These are phyloP conservation scores for Priceomyces castillae DNA, from an alignment of 805 yeast genomes.

Conservation along the genomic window DNA sequence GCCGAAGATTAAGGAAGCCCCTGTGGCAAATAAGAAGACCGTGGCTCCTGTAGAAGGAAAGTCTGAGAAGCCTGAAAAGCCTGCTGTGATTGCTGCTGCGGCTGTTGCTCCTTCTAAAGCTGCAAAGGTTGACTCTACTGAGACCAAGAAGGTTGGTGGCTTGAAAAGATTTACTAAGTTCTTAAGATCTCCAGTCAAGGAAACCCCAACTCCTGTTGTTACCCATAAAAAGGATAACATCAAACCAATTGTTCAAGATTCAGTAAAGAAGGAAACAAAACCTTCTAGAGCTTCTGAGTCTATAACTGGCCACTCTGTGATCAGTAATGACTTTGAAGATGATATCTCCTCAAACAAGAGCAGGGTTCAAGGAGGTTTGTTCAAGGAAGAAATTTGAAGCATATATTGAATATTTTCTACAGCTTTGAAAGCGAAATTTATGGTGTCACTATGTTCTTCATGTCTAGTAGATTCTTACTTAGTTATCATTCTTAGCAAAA, in stretches of 20 bases:
- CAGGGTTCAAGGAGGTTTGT: constrained; percentile 34
- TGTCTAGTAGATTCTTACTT: neutral
- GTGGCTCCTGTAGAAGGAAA: constrained; percentile 7
- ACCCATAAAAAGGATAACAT: neutral
- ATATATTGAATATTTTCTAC: neutral
- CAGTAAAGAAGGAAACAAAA: constrained; percentile 2
- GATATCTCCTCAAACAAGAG: constrained; percentile 28
- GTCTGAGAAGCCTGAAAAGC: neutral
- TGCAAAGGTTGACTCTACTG: constrained; percentile 7
- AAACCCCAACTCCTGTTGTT: constrained; percentile 1
- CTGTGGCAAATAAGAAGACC: constrained; percentile 10
- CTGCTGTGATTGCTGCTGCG: constrained; percentile 8
- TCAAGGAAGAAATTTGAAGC: constrained; percentile 40
- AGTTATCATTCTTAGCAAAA: constrained; percentile 3
- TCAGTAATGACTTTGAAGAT: constrained; percentile 21
- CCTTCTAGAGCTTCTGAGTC: neutral
- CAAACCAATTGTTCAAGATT: constrained; percentile 3
- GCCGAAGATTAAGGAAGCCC: constrained; percentile 14
- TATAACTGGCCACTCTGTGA: constrained; percentile 1
- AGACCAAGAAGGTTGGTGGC: constrained; percentile 13
- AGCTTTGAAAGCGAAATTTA: neutral
- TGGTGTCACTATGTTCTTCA: neutral
- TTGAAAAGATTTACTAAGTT: constrained; percentile 20
- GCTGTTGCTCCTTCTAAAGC: neutral
- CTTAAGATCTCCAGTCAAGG: constrained; percentile 10